Percentiles rank a stretch among this genome's conserved stretches.
Evolutionary conservation across 176 grass and related monocot genomes (phyloP).

Genomic region (Oryza australiensis): DNA sequence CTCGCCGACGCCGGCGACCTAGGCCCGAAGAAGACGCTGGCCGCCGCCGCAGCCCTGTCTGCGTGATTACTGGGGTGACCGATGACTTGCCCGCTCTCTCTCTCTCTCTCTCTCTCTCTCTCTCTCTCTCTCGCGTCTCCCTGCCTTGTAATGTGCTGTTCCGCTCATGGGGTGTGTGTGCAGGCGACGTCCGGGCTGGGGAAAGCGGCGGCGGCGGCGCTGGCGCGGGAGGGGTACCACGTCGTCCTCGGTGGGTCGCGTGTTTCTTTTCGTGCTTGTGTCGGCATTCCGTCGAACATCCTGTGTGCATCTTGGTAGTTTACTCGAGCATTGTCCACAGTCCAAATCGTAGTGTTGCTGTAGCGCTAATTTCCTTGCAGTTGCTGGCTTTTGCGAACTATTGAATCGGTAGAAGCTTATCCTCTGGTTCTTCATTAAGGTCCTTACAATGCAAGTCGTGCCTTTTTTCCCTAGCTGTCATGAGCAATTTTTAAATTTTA

Average conservation of each 20-base stretch:
- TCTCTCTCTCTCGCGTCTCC: background rate
- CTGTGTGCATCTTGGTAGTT: background rate
- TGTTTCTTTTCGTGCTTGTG: background rate
- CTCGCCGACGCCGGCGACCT: background rate
- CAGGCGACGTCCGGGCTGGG: slow-evolving; percentile 88
- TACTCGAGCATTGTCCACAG: background rate
- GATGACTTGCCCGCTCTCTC: background rate
- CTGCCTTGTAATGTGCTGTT: background rate
- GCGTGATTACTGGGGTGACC: slow-evolving; percentile 79
- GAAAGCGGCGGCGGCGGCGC: slow-evolving; percentile 46
- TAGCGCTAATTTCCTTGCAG: background rate
- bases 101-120: background rate
- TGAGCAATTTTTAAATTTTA: no score
- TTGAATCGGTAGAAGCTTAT: background rate
- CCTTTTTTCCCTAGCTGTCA: no score
- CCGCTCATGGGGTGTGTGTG: background rate
- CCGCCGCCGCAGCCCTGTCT: slow-evolving; percentile 35
- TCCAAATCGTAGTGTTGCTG: no score
- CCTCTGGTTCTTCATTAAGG: background rate
- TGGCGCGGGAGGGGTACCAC: slow-evolving; percentile 74
- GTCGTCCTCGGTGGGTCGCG: slow-evolving; percentile 71
- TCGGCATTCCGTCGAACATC: slow-evolving; percentile 32
- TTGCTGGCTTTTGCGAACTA: background rate
- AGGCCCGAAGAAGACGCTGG: background rate
- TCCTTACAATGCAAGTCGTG: background rate